phyloP scores from a whole-genome alignment of 306 rosid species.

The Oxytropis ochrocephala region DNA sequence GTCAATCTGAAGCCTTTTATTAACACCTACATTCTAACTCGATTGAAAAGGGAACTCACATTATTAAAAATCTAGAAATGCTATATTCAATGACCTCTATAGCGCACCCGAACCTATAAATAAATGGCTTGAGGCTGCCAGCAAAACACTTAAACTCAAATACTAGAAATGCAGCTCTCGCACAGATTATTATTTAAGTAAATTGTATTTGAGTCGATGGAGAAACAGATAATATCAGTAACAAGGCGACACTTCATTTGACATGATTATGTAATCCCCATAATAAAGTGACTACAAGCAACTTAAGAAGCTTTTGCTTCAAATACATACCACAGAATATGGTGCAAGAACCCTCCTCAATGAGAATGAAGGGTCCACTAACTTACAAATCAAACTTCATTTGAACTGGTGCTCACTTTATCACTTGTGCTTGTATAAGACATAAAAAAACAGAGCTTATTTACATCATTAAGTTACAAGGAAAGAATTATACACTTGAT shows the following conservation, averaged over 20 bases:
- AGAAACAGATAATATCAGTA: neutral
- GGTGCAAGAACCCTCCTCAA: constrained; percentile 12
- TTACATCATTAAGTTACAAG: constrained; percentile 24
- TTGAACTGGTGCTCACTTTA: constrained; percentile 14
- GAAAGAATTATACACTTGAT: constrained; percentile 27
- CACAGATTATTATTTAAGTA: neutral
- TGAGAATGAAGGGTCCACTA: neutral
- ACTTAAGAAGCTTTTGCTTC: constrained; percentile 1
- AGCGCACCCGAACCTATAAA: too few species aligned
- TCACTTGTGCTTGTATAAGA: constrained; percentile 6
- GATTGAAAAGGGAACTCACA: too few species aligned
- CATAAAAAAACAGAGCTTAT: constrained; percentile 10
- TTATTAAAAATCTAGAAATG: too few species aligned
- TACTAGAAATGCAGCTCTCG: neutral
- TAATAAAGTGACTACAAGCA: neutral
- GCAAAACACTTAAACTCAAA: too few species aligned
- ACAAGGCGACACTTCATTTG: neutral
- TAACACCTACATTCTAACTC: too few species aligned
- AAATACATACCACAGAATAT: neutral
- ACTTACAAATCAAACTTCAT: constrained; percentile 9
- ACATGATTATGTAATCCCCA: neutral
- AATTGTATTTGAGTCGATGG: neutral
- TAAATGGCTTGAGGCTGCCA: too few species aligned
- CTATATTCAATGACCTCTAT: too few species aligned
- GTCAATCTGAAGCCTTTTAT: too few species aligned